Percentiles rank a stretch among this genome's conserved stretches.
These are phyloP conservation scores for Castanea mollissima DNA, from an alignment of 306 rosid genomes.

Conservation along the genomic window DNA sequence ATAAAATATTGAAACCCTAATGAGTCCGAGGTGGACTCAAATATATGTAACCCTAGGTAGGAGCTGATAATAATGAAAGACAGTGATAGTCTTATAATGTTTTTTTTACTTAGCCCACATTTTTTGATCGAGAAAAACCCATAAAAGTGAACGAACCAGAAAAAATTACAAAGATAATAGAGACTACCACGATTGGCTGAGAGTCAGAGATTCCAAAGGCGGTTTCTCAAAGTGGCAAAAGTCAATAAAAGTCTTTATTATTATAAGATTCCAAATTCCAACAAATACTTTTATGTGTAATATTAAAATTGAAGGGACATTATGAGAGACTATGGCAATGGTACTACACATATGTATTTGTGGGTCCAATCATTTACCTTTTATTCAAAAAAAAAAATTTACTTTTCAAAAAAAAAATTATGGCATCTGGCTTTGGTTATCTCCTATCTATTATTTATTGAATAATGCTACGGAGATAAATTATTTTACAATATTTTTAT, in stretches of 20 bases:
- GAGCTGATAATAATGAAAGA: neutral
- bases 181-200: neutral
- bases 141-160: slow-evolving; percentile 26
- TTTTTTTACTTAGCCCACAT: neutral
- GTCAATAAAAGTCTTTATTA: neutral
- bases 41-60: slow-evolving; percentile 32
- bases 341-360: too few species aligned
- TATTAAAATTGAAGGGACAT: neutral
- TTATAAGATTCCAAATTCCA: too few species aligned
- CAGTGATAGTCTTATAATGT: too few species aligned
- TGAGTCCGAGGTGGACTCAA: neutral
- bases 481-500: too few species aligned
- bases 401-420: too few species aligned
- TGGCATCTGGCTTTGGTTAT: too few species aligned
- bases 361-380: too few species aligned
- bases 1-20: neutral
- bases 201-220: slow-evolving; percentile 29
- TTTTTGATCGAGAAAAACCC: neutral
- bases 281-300: neutral
- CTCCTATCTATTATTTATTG: accelerated
- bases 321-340: neutral
- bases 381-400: too few species aligned
- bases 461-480: accelerated
- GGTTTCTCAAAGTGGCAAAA: neutral
- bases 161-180: neutral